phyloP scores from a whole-genome alignment of 1,284 basidiomycete genomes.

The Peniophora sp. region DNA sequence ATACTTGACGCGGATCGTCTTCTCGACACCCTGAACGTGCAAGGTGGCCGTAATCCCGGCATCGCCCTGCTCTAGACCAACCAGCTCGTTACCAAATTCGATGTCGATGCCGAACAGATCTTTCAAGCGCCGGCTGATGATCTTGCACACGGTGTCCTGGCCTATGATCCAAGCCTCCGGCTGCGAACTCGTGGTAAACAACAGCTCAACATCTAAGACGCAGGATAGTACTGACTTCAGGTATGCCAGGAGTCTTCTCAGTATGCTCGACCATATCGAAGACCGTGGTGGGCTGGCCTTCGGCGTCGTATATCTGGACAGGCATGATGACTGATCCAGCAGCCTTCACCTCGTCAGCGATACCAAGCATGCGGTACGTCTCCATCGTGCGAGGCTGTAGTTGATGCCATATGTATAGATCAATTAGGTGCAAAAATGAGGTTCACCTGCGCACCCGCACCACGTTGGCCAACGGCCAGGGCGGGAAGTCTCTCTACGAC shows the following conservation, averaged over 20 bases:
- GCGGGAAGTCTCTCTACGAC: constrained; percentile 8
- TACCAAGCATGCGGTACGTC: neutral
- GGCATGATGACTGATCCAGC: neutral
- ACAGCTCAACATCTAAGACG: neutral
- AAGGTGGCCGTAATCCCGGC: neutral
- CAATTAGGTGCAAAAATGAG: neutral
- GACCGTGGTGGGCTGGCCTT: neutral
- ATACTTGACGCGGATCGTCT: neutral
- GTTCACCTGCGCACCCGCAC: neutral
- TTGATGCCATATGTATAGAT: neutral
- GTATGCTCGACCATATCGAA: neutral
- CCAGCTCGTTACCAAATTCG: neutral
- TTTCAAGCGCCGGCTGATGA: neutral
- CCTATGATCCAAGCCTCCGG: neutral
- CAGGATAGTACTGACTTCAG: neutral
- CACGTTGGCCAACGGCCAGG: neutral
- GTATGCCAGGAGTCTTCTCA: neutral
- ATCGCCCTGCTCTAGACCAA: neutral
- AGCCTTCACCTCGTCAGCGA: neutral
- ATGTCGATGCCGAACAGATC: neutral
- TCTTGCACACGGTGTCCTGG: neutral
- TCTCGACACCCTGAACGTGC: neutral
- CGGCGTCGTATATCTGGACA: neutral
- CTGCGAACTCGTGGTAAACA: neutral
- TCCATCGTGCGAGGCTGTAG: neutral